Base-by-base conservation (phyloP, 1,284 basidiomycete genomes). In the Ustilago tritici region DNA sequence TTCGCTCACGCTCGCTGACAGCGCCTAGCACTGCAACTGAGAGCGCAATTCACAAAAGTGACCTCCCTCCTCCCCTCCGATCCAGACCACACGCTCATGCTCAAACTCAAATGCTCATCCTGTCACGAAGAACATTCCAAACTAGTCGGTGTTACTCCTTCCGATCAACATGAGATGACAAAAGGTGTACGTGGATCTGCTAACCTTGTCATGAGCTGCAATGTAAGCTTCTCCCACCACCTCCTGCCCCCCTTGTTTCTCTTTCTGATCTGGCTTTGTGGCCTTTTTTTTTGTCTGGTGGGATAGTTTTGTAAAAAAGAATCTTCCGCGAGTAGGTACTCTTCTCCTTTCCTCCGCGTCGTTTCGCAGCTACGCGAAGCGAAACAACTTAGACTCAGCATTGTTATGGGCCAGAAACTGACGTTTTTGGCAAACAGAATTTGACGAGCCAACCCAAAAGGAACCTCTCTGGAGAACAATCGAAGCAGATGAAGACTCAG, bases 61-160 rank as follows among this genome's bases (percentile, higher is more conserved):
- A 82, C 73, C 5, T 52, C 50, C 0, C 76, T 86, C 9, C 63
- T 67, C 10, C 84, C 84, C 5, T 41, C 68, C 6, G 78, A 79
- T 46, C 78, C 76, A n/a, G 82, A 84, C 36, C 67, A 79, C 55
- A 74, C 73, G 6, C 61, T 86, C 2, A 77, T 85, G 70, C 46
- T 83, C 23, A 58, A 52, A 12, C 65, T 80, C 34, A 83, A 84
- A 70, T 86, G 84, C 70, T 82, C 76, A 4, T 79, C 78, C 8
- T 86, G 84, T 56, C 84, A 84, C 46, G 84, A 86, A 59, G 62
- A 59, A 23, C 84, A 86, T 47, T 55, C 80, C 31, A 84, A 84
- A 35, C 34, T 72, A 2, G 82, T 86, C 2, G 78, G 80, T 2
- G 61, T 86, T 31, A 74, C 73, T 11, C 76, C 79, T 1, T 55